Evolutionary conservation across 2,329 filamentous ascomycete genomes (phyloP), one percentile per base, ranked within the genome.

Genomic region (Teratosphaeria nubilosa): DNA sequence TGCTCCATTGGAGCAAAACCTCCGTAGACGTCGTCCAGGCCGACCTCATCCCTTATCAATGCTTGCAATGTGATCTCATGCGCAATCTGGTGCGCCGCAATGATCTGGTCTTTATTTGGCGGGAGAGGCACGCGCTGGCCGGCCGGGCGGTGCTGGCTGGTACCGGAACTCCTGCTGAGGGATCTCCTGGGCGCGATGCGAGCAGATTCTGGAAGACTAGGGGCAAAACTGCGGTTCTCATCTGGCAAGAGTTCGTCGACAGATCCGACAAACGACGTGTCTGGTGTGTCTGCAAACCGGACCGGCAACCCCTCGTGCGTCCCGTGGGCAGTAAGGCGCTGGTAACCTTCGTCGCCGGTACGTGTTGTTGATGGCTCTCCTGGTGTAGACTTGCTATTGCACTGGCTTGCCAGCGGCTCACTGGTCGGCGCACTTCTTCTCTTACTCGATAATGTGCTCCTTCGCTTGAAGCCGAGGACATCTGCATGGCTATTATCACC

Each of bases 31-130:
- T 56, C 54, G 30, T 64, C 60, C 24, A 69, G 61, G 16, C 61
- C 58, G 25, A 65, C 60, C 24, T 69, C 65, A 48, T 70, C 64
- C 34, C 62, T 59, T 58, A 70, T 64, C 41, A 74, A 63, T 7
- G 67, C 67, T 31, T 68, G 63, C 20, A 74, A 58, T 1, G 70
- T 70, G 54, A 70, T 63, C n/a, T 69, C 67, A 57, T 71, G 69
- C 2, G 68, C 68, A 14, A 69, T 63, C 1, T 64, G 65, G 56
- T 71, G 70, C 3, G 68, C 66, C 16, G 62, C 65, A 3, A 69
- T 60, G 24, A 71, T 66, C 30, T 67, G 65, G 27, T 70, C 65
- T 22, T 65, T 60, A 50, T 65, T 68, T 27, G 63, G 62, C 1
- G 51, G 51, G 2, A 34, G 25, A 6, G 25, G 31, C 31, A 34